phyloP scores from a whole-genome alignment of 129 eudicot species.

The Flaveria robusta region DNA sequence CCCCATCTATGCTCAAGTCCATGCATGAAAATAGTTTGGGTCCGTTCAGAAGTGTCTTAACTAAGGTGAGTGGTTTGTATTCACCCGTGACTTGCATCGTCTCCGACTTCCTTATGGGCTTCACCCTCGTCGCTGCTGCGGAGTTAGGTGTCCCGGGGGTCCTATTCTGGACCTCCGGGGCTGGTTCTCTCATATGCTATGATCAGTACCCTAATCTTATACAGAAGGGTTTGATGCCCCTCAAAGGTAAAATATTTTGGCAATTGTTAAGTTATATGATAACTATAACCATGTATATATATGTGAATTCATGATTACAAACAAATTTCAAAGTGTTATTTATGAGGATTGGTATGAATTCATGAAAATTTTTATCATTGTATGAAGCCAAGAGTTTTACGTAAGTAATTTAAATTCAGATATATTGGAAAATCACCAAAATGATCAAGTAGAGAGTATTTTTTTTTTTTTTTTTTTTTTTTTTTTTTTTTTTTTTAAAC shows the following conservation, averaged over 20 bases:
- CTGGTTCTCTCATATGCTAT: constrained; percentile 31
- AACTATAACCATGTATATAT: no score
- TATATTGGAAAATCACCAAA: no score
- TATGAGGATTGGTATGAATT: no score
- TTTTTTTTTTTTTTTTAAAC: no score
- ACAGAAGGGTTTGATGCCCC: constrained; percentile 42
- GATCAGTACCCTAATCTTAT: constrained; percentile 32
- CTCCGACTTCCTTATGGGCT: constrained; percentile 40
- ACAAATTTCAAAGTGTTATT: no score
- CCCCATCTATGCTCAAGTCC: constrained; percentile 10
- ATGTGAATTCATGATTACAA: no score
- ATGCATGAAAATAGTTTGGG: constrained; percentile 27
- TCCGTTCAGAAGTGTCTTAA: constrained; percentile 31
- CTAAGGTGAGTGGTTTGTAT: constrained; percentile 27
- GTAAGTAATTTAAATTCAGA: no score
- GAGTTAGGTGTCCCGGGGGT: constrained; percentile 35
- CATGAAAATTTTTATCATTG: no score
- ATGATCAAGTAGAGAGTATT: no score
- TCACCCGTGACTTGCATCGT: constrained; percentile 45
- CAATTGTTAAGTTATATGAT: no score
- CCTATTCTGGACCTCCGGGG: constrained; percentile 35
- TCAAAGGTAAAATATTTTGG: constrained; percentile 29
- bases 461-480: no score
- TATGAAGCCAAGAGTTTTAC: no score
- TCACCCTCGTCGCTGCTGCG: constrained; percentile 28